phyloP scores from a whole-genome alignment of 108 stramenopile species.

The Cyclostephanos tholiformis region DNA sequence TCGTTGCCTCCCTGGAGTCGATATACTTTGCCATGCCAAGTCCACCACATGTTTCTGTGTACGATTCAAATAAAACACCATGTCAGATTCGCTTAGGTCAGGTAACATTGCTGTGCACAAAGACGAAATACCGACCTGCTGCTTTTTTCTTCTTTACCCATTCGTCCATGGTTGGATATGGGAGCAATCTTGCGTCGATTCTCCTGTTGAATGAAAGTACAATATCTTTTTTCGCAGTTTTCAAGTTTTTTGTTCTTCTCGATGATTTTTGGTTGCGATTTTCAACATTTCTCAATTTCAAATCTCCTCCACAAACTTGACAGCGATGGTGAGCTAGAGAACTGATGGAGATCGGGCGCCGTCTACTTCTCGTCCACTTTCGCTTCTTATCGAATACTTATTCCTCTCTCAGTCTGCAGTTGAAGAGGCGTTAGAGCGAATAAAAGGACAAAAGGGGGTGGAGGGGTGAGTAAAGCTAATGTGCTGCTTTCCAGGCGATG shows the following conservation, averaged over 20 bases:
- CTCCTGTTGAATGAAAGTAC: neutral
- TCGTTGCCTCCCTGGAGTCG: constrained; percentile 37
- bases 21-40: constrained; percentile 44
- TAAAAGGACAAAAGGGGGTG: constrained; percentile 69
- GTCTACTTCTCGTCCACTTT: neutral
- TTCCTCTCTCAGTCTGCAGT: constrained; percentile 37
- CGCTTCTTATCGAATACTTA: neutral
- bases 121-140: constrained; percentile 4
- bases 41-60: constrained; percentile 32
- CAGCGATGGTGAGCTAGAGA: constrained; percentile 1
- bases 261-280: neutral
- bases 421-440: constrained; percentile 81
- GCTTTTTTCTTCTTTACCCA: constrained; percentile 30
- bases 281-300: neutral
- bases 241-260: neutral
- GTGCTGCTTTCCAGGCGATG: neutral
- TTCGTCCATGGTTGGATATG: constrained; percentile 8
- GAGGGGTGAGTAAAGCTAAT: constrained; percentile 50
- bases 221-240: neutral
- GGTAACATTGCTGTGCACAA: neutral
- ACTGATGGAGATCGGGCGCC: neutral
- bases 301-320: neutral
- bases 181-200: too few relatives aligned
- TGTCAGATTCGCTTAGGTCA: neutral
- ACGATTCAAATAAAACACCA: neutral